Conservation (phyloP, 1,284 basidiomycete species). For the Ceratorhiza oryzae-sativae region DNA sequence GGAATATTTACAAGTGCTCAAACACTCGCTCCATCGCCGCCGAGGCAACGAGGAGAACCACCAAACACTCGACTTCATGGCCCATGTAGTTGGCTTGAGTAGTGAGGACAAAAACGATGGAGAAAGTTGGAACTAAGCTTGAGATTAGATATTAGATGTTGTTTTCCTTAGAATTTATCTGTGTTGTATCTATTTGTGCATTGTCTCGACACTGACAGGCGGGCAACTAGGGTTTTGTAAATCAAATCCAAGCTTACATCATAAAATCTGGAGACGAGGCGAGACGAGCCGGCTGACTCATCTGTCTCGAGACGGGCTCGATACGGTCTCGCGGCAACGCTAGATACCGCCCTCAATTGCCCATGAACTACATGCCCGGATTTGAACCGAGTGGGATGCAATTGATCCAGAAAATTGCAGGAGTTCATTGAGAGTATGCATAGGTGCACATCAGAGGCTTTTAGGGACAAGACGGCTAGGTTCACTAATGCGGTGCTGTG, state of each 20-base stretch:
- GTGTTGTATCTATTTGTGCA: background rate
- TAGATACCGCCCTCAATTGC: too few relatives aligned
- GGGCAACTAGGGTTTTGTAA: background rate
- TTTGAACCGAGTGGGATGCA: too few relatives aligned
- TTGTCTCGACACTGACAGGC: background rate
- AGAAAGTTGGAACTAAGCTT: too few relatives aligned
- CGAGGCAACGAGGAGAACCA: background rate
- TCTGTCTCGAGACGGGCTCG: background rate
- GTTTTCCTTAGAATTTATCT: background rate
- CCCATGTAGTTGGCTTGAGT: slow-evolving; percentile 1
- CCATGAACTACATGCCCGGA: too few relatives aligned
- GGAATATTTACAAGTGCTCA: slow-evolving; percentile 25
- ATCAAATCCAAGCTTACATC: background rate
- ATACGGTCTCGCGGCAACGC: background rate
- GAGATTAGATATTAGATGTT: too few relatives aligned
- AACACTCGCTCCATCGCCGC: slow-evolving; percentile 7
- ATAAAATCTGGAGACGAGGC: background rate
- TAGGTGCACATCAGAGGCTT: too few relatives aligned
- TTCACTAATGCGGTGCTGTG: too few relatives aligned
- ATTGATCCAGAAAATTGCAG: too few relatives aligned
- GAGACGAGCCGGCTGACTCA: background rate
- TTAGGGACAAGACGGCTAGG: too few relatives aligned
- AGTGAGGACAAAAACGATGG: background rate
- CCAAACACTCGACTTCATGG: slow-evolving; percentile 1
- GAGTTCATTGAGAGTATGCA: too few relatives aligned